phyloP scores from a whole-genome alignment of 2,329 filamentous ascomycete species.

The Stachybotrys chartarum region DNA sequence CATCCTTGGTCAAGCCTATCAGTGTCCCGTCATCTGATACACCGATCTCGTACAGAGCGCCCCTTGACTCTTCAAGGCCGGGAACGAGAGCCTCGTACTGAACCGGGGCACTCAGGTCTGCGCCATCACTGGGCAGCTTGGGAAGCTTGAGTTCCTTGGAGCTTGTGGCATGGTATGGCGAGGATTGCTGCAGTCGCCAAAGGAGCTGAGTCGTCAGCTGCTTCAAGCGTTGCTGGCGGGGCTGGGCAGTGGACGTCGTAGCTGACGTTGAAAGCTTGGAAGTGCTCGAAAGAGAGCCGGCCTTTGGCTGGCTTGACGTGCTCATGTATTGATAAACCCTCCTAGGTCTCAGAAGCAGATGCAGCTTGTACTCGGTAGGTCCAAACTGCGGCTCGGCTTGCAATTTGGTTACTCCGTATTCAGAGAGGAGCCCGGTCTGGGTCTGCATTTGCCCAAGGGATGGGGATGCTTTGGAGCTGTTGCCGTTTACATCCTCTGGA shows the following conservation, averaged over 20 bases:
- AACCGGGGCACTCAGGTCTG: slow-evolving; percentile 37
- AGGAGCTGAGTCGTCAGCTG: slow-evolving; percentile 91
- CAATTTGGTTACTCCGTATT: slow-evolving; percentile 66
- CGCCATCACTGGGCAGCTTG: slow-evolving; percentile 59
- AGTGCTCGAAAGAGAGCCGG: background rate
- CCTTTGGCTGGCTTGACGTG: slow-evolving; percentile 33
- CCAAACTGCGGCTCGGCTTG: slow-evolving; percentile 90
- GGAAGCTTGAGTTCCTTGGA: slow-evolving; percentile 70
- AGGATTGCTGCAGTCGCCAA: slow-evolving; percentile 93
- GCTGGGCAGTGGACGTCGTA: slow-evolving; percentile 42
- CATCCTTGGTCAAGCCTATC: slow-evolving; percentile 79
- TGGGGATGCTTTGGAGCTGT: slow-evolving; percentile 21
- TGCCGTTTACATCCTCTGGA: slow-evolving; percentile 36
- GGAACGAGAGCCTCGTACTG: slow-evolving; percentile 56
- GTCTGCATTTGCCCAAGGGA: slow-evolving; percentile 2
- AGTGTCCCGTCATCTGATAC: slow-evolving; percentile 92
- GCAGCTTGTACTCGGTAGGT: slow-evolving; percentile 93
- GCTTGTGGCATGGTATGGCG: slow-evolving; percentile 78
- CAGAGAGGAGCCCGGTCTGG: slow-evolving; percentile 38
- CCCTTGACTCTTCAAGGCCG: slow-evolving; percentile 85
- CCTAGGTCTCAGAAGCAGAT: slow-evolving; percentile 74
- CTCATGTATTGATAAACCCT: slow-evolving; percentile 66
- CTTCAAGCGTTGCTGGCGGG: slow-evolving; percentile 75
- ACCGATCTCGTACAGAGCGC: slow-evolving; percentile 92
- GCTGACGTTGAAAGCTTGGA: slow-evolving; percentile 3